phyloP scores from a whole-genome alignment of 495 filamentous ascomycete genomes.

The Aspergillus taichungensis region DNA sequence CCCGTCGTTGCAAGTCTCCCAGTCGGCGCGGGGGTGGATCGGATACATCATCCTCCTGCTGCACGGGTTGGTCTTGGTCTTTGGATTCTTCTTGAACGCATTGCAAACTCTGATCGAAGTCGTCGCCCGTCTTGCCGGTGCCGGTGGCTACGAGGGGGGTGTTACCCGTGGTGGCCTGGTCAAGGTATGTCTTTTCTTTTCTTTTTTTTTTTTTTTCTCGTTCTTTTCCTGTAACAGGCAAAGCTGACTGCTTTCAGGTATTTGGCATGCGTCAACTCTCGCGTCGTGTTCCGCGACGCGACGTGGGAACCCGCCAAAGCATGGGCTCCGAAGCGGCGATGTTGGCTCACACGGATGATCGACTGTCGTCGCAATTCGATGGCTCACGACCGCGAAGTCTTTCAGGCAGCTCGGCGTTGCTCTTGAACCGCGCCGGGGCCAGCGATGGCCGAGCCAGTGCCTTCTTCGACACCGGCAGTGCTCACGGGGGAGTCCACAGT shows the following conservation, averaged over 20 bases:
- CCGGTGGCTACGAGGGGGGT: conserved; percentile 65
- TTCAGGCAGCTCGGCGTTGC: conserved; percentile 71
- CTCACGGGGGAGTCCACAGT: conserved; percentile 38
- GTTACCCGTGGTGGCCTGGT: conserved; percentile 78
- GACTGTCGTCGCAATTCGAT: conserved; percentile 58
- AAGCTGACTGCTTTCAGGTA: conserved; percentile 33
- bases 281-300: conserved; percentile 56
- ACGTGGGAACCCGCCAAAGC: conserved; percentile 56
- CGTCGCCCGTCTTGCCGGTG: conserved; percentile 66
- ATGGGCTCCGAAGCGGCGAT: conserved; percentile 76
- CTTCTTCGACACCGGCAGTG: conserved; percentile 38
- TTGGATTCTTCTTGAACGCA: conserved; percentile 90
- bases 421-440: conserved; percentile 49
- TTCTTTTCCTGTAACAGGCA: conserved; percentile 1
- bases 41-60: conserved; percentile 85
- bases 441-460: conserved; percentile 41
- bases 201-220: conserved; percentile 3
- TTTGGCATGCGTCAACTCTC: conserved; percentile 91
- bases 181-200: conserved; percentile 42
- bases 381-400: conserved; percentile 66
- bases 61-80: conserved; percentile 79
- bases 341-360: conserved; percentile 53
- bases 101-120: conserved; percentile 86
- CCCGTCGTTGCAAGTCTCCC: conserved; percentile 66
- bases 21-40: conserved; percentile 82